Percentiles rank a stretch among this genome's conserved stretches.
Conservation (phyloP, 2,329 filamentous ascomycete genomes). For the Colletotrichum zoysiae region DNA sequence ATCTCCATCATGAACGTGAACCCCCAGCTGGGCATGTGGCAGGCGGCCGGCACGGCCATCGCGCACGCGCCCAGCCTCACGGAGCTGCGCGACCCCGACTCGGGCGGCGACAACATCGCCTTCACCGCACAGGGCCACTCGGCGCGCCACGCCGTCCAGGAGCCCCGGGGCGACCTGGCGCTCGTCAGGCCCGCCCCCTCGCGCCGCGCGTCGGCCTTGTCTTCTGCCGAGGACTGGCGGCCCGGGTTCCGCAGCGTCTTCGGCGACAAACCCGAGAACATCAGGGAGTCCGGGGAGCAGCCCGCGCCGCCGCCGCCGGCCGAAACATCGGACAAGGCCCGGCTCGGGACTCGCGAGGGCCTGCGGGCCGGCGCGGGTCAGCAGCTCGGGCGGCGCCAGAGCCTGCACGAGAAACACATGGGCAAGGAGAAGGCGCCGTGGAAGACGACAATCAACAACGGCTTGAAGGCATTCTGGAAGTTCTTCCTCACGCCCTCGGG, state of each 20-base stretch:
- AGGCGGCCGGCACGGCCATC: slow-evolving; percentile 49
- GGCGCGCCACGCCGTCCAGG: slow-evolving; percentile 45
- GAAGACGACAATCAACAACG: slow-evolving; percentile 45
- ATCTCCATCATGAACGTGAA: slow-evolving; percentile 47
- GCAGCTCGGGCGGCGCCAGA: slow-evolving; percentile 42
- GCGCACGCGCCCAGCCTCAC: slow-evolving; percentile 48
- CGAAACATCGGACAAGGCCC: slow-evolving; percentile 4
- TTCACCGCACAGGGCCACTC: slow-evolving; percentile 49
- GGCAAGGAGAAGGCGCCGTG: slow-evolving; percentile 45
- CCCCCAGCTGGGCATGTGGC: slow-evolving; percentile 49
- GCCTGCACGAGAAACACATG: slow-evolving; percentile 44
- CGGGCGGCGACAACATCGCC: slow-evolving; percentile 46
- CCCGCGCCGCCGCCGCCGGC: neutral
- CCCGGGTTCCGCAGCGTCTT: slow-evolving; percentile 22
- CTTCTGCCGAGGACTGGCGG: slow-evolving; percentile 16
- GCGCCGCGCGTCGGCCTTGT: slow-evolving; percentile 39
- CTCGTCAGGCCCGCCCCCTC: slow-evolving; percentile 42
- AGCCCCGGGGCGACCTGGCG: slow-evolving; percentile 45
- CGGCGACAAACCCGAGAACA: slow-evolving; percentile 1
- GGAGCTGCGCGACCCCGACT: slow-evolving; percentile 47
- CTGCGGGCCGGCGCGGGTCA: neutral
- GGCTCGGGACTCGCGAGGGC: neutral
- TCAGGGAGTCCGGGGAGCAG: slow-evolving; percentile 9
- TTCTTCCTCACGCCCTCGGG: slow-evolving; percentile 48
- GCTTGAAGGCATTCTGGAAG: slow-evolving; percentile 48